These are phyloP conservation scores for Termitomyces sp. DNA, from an alignment of 768 basidiomycete species.

Conservation along the genomic window DNA sequence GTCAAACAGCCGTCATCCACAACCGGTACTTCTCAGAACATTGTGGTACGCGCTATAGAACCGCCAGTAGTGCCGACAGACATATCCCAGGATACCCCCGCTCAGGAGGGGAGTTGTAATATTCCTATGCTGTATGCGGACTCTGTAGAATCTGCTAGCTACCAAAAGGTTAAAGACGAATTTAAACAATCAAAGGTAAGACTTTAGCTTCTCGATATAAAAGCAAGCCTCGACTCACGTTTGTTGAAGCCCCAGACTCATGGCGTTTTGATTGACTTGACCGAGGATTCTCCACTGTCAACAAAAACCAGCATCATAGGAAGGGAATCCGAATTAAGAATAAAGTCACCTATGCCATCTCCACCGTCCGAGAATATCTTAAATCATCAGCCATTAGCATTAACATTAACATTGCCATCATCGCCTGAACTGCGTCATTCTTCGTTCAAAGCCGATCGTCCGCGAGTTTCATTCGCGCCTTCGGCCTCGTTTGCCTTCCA, in stretches of 20 bases:
- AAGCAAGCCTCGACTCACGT: background rate
- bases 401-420: background rate
- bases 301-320: background rate
- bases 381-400: background rate
- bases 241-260: background rate
- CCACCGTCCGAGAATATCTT: background rate
- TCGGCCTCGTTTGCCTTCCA: slow-evolving; percentile 3
- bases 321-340: background rate
- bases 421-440: background rate
- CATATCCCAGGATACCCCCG: background rate
- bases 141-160: background rate
- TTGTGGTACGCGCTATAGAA: background rate
- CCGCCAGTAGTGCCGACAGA: background rate
- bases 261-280: slow-evolving; percentile 39
- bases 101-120: background rate
- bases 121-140: background rate
- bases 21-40: background rate
- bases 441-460: slow-evolving; percentile 1
- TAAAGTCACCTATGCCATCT: background rate
- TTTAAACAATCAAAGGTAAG: slow-evolving; percentile 3
- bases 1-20: slow-evolving; percentile 5
- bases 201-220: background rate
- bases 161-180: slow-evolving; percentile 1
- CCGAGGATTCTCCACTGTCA: slow-evolving; percentile 20
- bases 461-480: slow-evolving; percentile 12